phyloP scores from a whole-genome alignment of 768 basidiomycete species.

The Suillus subaureus region DNA sequence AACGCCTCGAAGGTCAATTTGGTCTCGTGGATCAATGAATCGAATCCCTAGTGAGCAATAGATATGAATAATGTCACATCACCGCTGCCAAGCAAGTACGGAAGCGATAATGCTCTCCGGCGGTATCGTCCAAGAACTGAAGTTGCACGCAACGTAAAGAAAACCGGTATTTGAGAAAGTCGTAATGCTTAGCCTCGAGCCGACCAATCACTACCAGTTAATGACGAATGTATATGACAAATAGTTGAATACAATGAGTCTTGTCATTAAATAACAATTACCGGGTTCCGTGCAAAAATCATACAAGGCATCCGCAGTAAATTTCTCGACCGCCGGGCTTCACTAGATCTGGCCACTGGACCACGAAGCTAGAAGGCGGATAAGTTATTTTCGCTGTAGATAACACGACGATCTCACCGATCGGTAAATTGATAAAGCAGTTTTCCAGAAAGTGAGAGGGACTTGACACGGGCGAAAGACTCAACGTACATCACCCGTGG shows the following conservation, averaged over 20 bases:
- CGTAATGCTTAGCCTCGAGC: neutral
- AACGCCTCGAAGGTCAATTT: neutral
- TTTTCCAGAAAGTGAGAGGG: slow-evolving; percentile 83
- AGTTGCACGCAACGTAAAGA: neutral
- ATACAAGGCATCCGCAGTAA: slow-evolving; percentile 69
- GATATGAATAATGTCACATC: neutral
- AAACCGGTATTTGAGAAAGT: neutral
- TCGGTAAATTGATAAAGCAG: slow-evolving; percentile 83
- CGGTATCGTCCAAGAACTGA: neutral
- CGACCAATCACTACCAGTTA: neutral
- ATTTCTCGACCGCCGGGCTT: slow-evolving; percentile 45
- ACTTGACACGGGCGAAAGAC: slow-evolving; percentile 86
- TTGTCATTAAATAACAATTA: neutral
- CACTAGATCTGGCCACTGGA: slow-evolving; percentile 81
- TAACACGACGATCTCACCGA: slow-evolving; percentile 65
- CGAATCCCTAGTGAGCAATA: neutral
- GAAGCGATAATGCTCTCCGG: neutral
- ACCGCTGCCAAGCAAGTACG: neutral
- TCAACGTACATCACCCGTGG: slow-evolving; percentile 87
- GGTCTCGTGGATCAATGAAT: neutral
- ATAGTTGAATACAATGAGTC: neutral
- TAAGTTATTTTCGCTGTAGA: slow-evolving; percentile 51
- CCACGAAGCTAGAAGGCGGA: slow-evolving; percentile 64
- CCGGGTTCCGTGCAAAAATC: slow-evolving; percentile 18
- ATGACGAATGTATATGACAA: no score